Evolutionary conservation across 805 yeast genomes (phyloP).

Genomic region (Spathaspora hagerdaliae): DNA sequence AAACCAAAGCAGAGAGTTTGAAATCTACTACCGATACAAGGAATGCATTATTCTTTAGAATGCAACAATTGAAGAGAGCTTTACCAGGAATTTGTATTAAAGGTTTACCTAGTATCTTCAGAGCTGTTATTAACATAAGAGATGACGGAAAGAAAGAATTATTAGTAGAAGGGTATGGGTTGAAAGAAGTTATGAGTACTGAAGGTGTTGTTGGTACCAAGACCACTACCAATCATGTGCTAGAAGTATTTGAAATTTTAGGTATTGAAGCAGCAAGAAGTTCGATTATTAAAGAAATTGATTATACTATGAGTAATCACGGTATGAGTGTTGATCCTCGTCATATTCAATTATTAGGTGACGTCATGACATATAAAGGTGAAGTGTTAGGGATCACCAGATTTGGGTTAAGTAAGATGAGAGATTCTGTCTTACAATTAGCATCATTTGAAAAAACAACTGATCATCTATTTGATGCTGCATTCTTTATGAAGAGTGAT

Average conservation of each 20-base stretch:
- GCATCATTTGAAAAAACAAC: constrained; percentile 98
- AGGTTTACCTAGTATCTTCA: constrained; percentile 85
- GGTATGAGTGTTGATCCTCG: constrained; percentile 99
- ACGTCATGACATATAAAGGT: constrained; percentile 98
- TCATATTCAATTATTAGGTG: constrained; percentile 95
- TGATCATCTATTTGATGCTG: constrained; percentile 96
- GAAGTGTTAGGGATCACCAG: constrained; percentile 97
- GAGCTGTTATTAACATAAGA: constrained; percentile 93
- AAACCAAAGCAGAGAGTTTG: constrained; percentile 32
- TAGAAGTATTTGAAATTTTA: constrained; percentile 82
- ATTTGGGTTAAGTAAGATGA: constrained; percentile 96
- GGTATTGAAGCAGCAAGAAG: constrained; percentile 98
- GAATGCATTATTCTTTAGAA: constrained; percentile 71
- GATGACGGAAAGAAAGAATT: constrained; percentile 85
- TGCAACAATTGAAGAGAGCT: constrained; percentile 83
- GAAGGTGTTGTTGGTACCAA: constrained; percentile 91
- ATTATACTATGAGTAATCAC: constrained; percentile 96
- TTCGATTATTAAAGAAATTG: constrained; percentile 90
- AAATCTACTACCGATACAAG: constrained; percentile 28
- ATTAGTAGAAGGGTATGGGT: constrained; percentile 95
- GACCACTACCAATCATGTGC: constrained; percentile 86
- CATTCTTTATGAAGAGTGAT: constrained; percentile 95
- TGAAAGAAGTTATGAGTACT: constrained; percentile 93
- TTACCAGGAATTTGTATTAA: constrained; percentile 87
- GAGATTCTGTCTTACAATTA: constrained; percentile 93